Conservation (phyloP, 345 rosid species). For the Rhodamnia rubescens region DNA sequence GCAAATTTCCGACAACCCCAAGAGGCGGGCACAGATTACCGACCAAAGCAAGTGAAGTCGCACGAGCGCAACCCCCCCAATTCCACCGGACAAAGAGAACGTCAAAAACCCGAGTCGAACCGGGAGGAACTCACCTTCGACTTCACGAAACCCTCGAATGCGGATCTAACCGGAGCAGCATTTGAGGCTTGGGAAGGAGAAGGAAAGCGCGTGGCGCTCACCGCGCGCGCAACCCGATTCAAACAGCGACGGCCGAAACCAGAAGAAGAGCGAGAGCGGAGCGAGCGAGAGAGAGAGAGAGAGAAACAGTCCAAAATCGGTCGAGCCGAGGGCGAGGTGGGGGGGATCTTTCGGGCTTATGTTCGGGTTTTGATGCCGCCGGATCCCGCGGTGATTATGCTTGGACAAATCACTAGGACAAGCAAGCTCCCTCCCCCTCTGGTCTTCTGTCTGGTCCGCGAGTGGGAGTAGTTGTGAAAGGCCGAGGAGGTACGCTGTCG, state of each 20-base stretch:
- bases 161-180: conserved; percentile 1
- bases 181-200: background rate
- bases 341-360: background rate
- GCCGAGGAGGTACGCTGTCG: background rate
- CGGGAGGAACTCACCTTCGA: background rate
- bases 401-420: background rate
- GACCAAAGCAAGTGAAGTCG: background rate
- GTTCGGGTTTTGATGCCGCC: background rate
- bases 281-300: background rate
- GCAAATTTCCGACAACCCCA: background rate
- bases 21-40: background rate
- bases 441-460: background rate
- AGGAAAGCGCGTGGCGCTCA: background rate
- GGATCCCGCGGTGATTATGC: background rate
- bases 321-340: background rate
- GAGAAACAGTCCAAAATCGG: background rate
- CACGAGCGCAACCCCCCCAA: background rate
- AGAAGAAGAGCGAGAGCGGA: background rate
- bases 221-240: background rate
- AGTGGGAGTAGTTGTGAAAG: background rate
- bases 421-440: background rate
- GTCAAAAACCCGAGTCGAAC: background rate
- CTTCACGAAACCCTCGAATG: background rate
- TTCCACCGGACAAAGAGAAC: background rate
- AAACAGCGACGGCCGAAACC: background rate